These are phyloP conservation scores for Dactylorhiza incarnata DNA, from an alignment of 106 monocot species.

Conservation along the genomic window DNA sequence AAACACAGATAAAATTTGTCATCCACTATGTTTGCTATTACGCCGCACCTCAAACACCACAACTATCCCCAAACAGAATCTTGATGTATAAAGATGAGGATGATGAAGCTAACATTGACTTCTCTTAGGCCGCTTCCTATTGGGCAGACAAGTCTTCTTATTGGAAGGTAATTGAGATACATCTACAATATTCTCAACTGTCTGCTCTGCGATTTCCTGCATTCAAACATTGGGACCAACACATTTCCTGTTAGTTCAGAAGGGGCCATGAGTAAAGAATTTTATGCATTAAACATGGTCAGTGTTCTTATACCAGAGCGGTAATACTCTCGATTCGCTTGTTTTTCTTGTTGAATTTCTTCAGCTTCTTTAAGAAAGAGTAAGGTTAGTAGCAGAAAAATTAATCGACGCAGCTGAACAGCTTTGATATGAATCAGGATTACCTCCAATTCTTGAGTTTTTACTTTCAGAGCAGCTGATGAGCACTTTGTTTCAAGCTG, in stretches of 20 bases:
- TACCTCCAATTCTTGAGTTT: constrained; percentile 36
- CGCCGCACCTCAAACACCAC: too few species aligned
- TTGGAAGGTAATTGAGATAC: background rate
- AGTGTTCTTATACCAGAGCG: constrained; percentile 11
- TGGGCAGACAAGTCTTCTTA: constrained; percentile 14
- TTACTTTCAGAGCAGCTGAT: constrained; percentile 15
- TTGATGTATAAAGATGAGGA: background rate
- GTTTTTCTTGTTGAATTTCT: constrained; percentile 16
- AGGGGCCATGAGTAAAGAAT: background rate
- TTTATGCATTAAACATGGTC: background rate
- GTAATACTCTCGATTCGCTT: background rate
- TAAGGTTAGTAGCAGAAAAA: background rate
- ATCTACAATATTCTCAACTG: constrained; percentile 1
- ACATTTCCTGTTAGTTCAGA: background rate
- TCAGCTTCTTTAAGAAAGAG: constrained; percentile 20
- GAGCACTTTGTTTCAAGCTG: constrained; percentile 36
- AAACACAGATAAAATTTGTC: too few species aligned
- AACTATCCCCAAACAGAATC: too few species aligned
- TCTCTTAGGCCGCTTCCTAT: constrained; percentile 24
- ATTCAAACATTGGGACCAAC: background rate
- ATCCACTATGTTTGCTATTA: too few species aligned
- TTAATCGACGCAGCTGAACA: background rate
- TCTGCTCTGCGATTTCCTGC: background rate
- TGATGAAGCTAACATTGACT: constrained; percentile 22
- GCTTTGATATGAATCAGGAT: too few species aligned